Base-by-base conservation (phyloP, 2,329 filamentous ascomycete species). In the Botrytis fabae region DNA sequence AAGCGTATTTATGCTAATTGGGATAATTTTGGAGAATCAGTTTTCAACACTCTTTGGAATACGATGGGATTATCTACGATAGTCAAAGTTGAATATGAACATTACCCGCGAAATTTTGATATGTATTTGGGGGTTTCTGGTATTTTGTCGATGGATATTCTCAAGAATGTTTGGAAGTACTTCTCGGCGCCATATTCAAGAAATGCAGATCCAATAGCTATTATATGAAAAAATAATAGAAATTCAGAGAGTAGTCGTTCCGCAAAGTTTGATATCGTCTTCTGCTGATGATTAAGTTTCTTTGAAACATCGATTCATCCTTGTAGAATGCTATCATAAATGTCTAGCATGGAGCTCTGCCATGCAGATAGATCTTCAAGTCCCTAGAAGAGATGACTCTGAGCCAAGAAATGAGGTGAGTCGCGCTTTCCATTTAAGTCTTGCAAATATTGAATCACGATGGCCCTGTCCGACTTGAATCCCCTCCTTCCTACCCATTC, bases 1-100 rank as follows among this genome's bases (percentile, higher is more conserved):
- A 9, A 20, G 0, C 0, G 5, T 44, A 14, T 18, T 16, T 1
- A 12, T 28, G 9, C 7, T 28, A 9, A 2, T 20, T 20, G 1
- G 4, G 16, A 44, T 4, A 63, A 9, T 3, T 4, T 14, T 18
- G n/a, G 18, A n/a, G 16, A 40, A 22, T 28, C 32, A 28, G 40
- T 44, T 63, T 61, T 18, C 4, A 12, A 12, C 25, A 3, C 25
- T 18, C 14, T 42, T 28, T 4, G 38, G 16, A 42, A n/a, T 12
- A 18, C n/a, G 28, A 8, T 28, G 51, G 8, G n/a, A 54, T 54
- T 18, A 28, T 14, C 5, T 28, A 28, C 16, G 51, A 59, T 5
- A 22, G 14, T 42, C 35, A 42, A 62, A 42, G 14, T n/a, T 38
- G 22, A n/a, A 62, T 5, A 4, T n/a, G 22, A 9, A n/a, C 0